Evolutionary conservation across 2,329 filamentous ascomycete genomes (phyloP).

Genomic region (Sporothrix schenckii): DNA sequence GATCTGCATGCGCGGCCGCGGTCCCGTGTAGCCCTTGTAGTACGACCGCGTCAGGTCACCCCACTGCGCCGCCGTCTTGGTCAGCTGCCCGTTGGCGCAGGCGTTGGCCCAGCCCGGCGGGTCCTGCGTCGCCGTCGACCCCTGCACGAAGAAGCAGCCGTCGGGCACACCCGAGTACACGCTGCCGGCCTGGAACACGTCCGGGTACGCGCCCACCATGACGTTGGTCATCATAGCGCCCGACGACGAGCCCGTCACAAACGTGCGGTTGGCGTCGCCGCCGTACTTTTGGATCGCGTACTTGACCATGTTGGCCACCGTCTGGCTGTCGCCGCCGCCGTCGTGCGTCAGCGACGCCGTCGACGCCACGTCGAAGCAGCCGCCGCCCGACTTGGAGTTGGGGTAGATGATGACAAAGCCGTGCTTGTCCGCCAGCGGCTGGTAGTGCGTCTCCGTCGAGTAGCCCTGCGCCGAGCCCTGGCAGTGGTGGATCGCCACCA

Average conservation of each 20-base stretch:
- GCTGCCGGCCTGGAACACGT: slow-evolving; percentile 56
- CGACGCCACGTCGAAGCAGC: slow-evolving; percentile 64
- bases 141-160: slow-evolving; percentile 54
- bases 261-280: slow-evolving; percentile 47
- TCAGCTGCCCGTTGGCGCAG: slow-evolving; percentile 56
- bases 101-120: slow-evolving; percentile 56
- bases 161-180: slow-evolving; percentile 58
- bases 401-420: slow-evolving; percentile 60
- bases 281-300: slow-evolving; percentile 43
- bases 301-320: slow-evolving; percentile 59
- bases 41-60: slow-evolving; percentile 49
- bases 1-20: slow-evolving; percentile 47
- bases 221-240: slow-evolving; percentile 61
- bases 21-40: slow-evolving; percentile 55
- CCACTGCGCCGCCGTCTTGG: slow-evolving; percentile 48
- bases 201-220: slow-evolving; percentile 58
- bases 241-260: slow-evolving; percentile 53
- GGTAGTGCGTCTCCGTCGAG: slow-evolving; percentile 56
- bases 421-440: slow-evolving; percentile 55
- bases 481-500: slow-evolving; percentile 61
- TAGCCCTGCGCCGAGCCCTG: slow-evolving; percentile 56
- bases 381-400: slow-evolving; percentile 47
- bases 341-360: slow-evolving; percentile 53
- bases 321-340: slow-evolving; percentile 55
- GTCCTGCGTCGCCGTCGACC: slow-evolving; percentile 46